phyloP scores from a whole-genome alignment of 805 yeast genomes.

The Candida coquimbonensis region DNA sequence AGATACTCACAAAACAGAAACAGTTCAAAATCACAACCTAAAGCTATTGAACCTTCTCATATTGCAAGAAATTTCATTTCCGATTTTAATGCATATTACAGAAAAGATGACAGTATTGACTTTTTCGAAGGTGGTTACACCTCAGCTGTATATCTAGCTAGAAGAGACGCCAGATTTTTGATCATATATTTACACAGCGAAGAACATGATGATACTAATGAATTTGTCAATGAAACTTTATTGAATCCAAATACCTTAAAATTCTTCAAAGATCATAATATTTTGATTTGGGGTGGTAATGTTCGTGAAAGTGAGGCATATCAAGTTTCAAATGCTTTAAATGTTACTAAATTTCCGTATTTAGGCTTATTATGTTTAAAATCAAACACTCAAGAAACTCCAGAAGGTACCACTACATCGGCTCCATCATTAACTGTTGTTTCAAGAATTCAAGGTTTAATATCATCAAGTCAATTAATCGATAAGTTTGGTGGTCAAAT shows the following conservation, averaged over 20 bases:
- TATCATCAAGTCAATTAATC: conserved; percentile 35
- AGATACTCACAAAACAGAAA: conserved; percentile 31
- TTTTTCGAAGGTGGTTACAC: conserved; percentile 72
- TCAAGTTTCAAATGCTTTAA: conserved; percentile 71
- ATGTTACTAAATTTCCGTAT: conserved; percentile 73
- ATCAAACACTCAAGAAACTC: conserved; percentile 42
- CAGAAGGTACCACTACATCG: conserved; percentile 46
- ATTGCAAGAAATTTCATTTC: conserved; percentile 45
- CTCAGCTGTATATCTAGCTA: conserved; percentile 66
- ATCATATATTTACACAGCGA: conserved; percentile 68
- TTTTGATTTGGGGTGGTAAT: conserved; percentile 84
- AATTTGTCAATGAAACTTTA: conserved; percentile 48
- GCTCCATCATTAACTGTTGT: conserved; percentile 55
- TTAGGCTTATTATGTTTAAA: conserved; percentile 70
- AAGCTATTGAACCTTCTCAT: conserved; percentile 42
- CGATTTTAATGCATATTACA: conserved; percentile 42
- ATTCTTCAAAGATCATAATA: conserved; percentile 41
- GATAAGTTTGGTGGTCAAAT: conserved; percentile 39
- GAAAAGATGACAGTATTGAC: conserved; percentile 21
- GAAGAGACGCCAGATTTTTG: conserved; percentile 63
- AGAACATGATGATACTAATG: conserved; percentile 54
- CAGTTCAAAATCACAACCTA: conserved; percentile 29
- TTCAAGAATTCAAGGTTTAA: conserved; percentile 54
- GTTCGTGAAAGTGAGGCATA: conserved; percentile 74
- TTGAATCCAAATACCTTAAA: conserved; percentile 42